Percentiles rank a stretch among this genome's conserved stretches.
These are phyloP conservation scores for Hemisphaericaspora xylanilytica DNA, from an alignment of 1,139 yeast species.

Conservation along the genomic window DNA sequence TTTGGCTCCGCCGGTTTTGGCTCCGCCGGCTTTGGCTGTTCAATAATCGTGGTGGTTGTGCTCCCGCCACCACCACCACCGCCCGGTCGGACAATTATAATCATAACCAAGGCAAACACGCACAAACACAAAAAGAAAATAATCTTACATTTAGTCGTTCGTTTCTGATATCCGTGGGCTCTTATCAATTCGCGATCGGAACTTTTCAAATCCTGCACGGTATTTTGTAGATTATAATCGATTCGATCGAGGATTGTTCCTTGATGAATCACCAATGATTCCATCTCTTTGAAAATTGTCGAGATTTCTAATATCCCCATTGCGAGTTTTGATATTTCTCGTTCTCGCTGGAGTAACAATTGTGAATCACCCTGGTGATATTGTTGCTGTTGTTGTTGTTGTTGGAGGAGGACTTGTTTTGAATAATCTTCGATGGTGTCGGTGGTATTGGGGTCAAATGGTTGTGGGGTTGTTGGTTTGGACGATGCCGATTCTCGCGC, in stretches of 20 bases:
- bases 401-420: constrained; percentile 36
- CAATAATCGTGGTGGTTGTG: constrained; percentile 22
- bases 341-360: constrained; percentile 70
- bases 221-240: constrained; percentile 82
- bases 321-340: constrained; percentile 85
- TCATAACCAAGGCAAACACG: constrained; percentile 68
- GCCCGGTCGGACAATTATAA: constrained; percentile 68
- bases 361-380: constrained; percentile 26
- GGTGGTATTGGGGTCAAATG: constrained; percentile 21
- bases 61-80: constrained; percentile 21
- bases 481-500: background rate
- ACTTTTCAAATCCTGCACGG: constrained; percentile 68
- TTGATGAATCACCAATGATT: constrained; percentile 87
- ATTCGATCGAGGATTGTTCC: constrained; percentile 91
- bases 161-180: constrained; percentile 79
- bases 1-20: too few species aligned
- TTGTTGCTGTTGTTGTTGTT: constrained; percentile 50
- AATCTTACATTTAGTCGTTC: constrained; percentile 88
- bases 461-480: background rate
- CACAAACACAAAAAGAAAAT: constrained; percentile 69
- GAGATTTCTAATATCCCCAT: constrained; percentile 92
- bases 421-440: constrained; percentile 41
- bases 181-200: constrained; percentile 76
- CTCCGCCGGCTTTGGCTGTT: constrained; percentile 21
- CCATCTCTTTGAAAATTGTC: constrained; percentile 91